Base-by-base conservation (phyloP, 148 eudicot species). In the Chenopodium suecicum region DNA sequence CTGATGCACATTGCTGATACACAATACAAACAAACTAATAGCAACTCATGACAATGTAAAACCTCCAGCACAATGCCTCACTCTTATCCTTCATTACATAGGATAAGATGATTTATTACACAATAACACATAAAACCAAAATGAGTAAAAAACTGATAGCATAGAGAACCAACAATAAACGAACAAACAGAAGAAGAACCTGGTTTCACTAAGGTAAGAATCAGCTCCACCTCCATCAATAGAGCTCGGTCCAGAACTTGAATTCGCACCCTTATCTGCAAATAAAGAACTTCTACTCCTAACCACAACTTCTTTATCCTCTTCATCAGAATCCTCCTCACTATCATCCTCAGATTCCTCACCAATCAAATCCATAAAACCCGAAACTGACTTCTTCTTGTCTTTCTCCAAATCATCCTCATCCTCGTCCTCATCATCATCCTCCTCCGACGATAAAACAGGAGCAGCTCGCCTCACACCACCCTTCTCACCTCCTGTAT, bases 121-220 rank as follows among this genome's bases (percentile, higher is more conserved):
- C n/a, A 12, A 75, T 14, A 52, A 3, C 16, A 14, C 56, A 52
- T 12, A 10, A 6, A 41, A 41, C 44, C 44, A 41, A 41, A 6
- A 37, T 0, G 41, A 37, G 41, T 37, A 73, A n/a, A 31, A 73
- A 76, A 31, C n/a, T 14, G 25, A 70, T 13, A 32, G 3, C 78
- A 80, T 56, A 12, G 2, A 31, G 22, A 72, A 23, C 27, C 31
- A 58, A 75, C 2, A 16, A 14, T 2, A 72, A 41, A 78, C 12
- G 48, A 34, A 46, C 37, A 73, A 11, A 2, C 3, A 66, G 48
- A 52, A 14, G 27, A 47, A 74, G 11, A 74, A 94, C 98, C 98
- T 94, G 66, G 92, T 92, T 82, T 91, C 91, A 81, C 91, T 91
- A 58, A 94, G 92, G 79, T 94, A 89, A 9, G 98, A 88, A 20